Evolutionary conservation across 1,284 basidiomycete genomes (phyloP), one percentile per base, ranked within the genome.

Genomic region (Rhodotorula sp.): DNA sequence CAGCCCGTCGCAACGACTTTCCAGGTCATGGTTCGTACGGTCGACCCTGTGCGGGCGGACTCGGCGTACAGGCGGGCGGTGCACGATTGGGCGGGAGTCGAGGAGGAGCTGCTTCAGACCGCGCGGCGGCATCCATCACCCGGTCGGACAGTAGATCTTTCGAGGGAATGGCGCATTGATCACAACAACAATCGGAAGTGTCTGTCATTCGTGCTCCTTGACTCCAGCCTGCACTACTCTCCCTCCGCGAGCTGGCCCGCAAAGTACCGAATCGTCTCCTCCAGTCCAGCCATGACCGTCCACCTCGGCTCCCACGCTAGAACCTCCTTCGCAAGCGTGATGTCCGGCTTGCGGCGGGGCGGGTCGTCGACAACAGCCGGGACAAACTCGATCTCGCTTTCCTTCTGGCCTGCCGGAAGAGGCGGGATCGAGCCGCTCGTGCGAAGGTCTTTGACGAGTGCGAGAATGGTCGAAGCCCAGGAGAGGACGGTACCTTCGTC

Each of bases 281-380:
- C 89, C 64, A 95, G 80, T n/a, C 93, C 92, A 86, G 91, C 92
- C 68, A 86, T 84, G 31, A 93, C 87, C 24, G 88, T 89, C 91
- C 93, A 98, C 77, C 87, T 85, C n/a, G 94, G 93, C 78, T 94
- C 87, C 95, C 95, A 99, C 40, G 85, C 83, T 55, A 99, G 85
- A n/a, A 85, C 80, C 79, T 89, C 84, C 81, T 90, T 92, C 64
- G 95, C 95, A 60, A 93, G 85, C 40, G 90, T 88, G 50, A 92
- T 97, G 80, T 98, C 94, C 55, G 95, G 91, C 72, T 91, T 86
- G 77, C 95, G 86, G 81, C 91, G 89, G 82, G 94, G 92, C 40
- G 95, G 95, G 82, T 99, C 95, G 78, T 99, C 95, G 46, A 79
- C 76, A n/a, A 77, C 73, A 30, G 75, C 73, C 4, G 76, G 71